Evolutionary conservation across 116 monocot species (phyloP), one percentile per base, ranked within the genome.

Genomic region (Cymodocea nodosa): DNA sequence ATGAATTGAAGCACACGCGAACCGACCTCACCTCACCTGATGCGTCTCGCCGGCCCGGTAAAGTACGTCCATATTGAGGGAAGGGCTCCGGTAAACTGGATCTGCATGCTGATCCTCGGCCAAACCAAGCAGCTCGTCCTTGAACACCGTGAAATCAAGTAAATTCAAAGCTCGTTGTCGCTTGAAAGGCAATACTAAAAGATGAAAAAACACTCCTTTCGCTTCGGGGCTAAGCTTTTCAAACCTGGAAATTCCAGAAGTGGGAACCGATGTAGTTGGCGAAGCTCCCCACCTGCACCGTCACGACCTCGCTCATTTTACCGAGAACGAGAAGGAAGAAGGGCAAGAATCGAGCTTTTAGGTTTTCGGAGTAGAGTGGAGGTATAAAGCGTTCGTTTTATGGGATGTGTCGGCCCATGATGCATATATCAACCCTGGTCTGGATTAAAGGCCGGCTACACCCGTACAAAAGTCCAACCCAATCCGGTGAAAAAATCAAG

Each of bases 91-190:
- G 59, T 71, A 95, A 50, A 91, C 35, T n/a, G 85, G 70, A 71
- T 97, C 91, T 63, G 76, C 85, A 68, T 76, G 50, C 30, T 67
- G 78, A 8, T 83, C 85, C 22, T 90, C 90, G 23, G 81, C 77
- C 70, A 95, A 72, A 35, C 97, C 88, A 68, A 91, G 79, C 68
- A 90, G 75, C 71, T 97, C 97, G 85, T 97, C 97, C 95, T 95
- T 75, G 52, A 76, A 65, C 30, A 14, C 15, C 15, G 22, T 6
- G 37, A 64, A 50, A 17, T 4, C 64, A 63, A 44, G 17, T 37
- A 44, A 49, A 64, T 24, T 15, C 22, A 4, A 17, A 23, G 11
- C 19, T 19, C 30, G 30, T 30, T 3, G 30, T 30, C 30, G 30
- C 30, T 30, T 30, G 30, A 30, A 30, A 30, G 30, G 30, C 1